These are phyloP conservation scores for Pyrenophora teres DNA, from an alignment of 2,329 filamentous ascomycete genomes.

Conservation along the genomic window DNA sequence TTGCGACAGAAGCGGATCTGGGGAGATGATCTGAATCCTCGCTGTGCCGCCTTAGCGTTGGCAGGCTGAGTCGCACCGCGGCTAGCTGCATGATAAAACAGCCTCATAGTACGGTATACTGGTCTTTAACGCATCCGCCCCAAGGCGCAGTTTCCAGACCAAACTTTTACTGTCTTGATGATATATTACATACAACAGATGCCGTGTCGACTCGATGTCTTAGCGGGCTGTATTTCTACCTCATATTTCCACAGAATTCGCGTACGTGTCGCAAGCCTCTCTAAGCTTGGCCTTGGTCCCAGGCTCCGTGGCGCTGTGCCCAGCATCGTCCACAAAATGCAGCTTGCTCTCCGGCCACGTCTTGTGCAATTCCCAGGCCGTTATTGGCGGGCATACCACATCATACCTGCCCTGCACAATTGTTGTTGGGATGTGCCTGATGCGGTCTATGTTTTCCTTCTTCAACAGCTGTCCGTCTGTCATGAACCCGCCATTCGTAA, in stretches of 20 bases:
- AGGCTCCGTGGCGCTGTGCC: constrained; percentile 41
- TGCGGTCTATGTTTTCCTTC: constrained; percentile 42
- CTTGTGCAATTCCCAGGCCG: constrained; percentile 52
- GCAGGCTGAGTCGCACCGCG: no score
- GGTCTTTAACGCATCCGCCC: no score
- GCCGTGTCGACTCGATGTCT: no score
- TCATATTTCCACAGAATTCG: constrained; percentile 1
- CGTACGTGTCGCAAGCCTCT: constrained; percentile 33
- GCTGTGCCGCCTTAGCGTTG: no score
- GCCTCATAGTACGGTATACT: no score
- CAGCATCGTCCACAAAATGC: constrained; percentile 41
- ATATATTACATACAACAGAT: no score
- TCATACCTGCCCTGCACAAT: constrained; percentile 56
- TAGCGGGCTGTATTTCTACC: neutral
- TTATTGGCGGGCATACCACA: constrained; percentile 52
- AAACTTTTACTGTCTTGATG: no score
- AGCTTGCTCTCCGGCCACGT: constrained; percentile 44
- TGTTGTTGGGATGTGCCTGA: constrained; percentile 45
- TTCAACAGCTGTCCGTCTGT: constrained; percentile 49
- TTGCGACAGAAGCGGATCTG: no score
- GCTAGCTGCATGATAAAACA: no score
- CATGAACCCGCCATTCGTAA: constrained; percentile 50
- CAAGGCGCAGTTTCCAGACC: no score
- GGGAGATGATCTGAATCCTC: no score
- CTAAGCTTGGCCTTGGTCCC: constrained; percentile 32